phyloP scores from a whole-genome alignment of 108 stramenopile genomes.

The Nitzschia putrida region DNA sequence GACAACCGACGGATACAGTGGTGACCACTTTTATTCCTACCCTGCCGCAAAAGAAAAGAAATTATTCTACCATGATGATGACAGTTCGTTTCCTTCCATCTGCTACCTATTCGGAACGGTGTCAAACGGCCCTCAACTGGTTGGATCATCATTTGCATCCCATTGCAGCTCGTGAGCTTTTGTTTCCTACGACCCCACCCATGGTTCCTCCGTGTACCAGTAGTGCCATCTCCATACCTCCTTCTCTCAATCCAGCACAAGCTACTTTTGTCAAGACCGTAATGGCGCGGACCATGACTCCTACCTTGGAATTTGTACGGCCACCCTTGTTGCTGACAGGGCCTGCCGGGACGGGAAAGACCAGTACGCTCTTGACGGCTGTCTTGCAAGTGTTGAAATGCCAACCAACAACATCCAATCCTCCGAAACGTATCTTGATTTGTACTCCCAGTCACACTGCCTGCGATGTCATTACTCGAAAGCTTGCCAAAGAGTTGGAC shows the following conservation, averaged over 20 bases:
- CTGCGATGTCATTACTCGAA: constrained; percentile 62
- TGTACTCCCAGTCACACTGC: constrained; percentile 79
- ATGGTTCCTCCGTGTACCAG: too few species aligned
- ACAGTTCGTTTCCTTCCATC: constrained; percentile 51
- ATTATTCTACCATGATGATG: neutral
- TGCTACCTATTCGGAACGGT: constrained; percentile 23
- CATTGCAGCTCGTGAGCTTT: constrained; percentile 28
- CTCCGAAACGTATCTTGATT: constrained; percentile 44
- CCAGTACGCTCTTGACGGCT: constrained; percentile 53
- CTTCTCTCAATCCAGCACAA: constrained; percentile 12
- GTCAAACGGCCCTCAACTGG: constrained; percentile 63
- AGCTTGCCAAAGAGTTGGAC: constrained; percentile 41
- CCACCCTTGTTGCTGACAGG: constrained; percentile 74
- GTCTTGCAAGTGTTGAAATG: constrained; percentile 42
- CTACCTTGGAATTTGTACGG: constrained; percentile 44
- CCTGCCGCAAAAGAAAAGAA: neutral
- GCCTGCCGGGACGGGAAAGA: constrained; percentile 70
- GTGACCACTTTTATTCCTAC: constrained; percentile 10
- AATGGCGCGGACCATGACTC: constrained; percentile 50
- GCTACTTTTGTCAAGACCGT: constrained; percentile 56
- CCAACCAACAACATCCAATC: neutral
- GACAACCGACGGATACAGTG: constrained; percentile 2
- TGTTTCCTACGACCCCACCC: constrained; percentile 41
- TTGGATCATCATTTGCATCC: constrained; percentile 25
- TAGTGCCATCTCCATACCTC: too few species aligned